Evolutionary conservation across 202 grass and related monocot genomes (phyloP), one percentile per base, ranked within the genome.

Genomic region (Hordeum pubiflorum): DNA sequence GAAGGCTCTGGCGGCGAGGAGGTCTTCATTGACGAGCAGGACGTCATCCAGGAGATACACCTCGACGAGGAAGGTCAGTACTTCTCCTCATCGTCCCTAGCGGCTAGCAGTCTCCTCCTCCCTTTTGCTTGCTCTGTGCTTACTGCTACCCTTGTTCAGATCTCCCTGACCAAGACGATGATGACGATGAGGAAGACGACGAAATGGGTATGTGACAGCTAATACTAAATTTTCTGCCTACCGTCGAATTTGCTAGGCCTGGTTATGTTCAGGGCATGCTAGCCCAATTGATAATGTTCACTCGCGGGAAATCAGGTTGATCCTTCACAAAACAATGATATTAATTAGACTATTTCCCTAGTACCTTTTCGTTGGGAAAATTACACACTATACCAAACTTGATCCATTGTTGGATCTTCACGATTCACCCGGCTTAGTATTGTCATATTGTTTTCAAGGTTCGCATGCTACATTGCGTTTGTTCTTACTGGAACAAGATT

Each of bases 1-100:
- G 81, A 84, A 46, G 82, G 86, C 22, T 85, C 82, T 13, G 87
- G 85, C 33, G 77, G 63, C 0, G 87, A 85, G 62, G 82, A 89
- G 34, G 82, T 89, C n/a, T 85, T 64, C 77, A 85, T 89, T 57
- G 80, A 85, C 15, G 77, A 89, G 71, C 82, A 85, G 87, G 87
- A 89, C 78, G 85, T 89, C 72, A 85, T 89, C 58, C 15, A 81
- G 0, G 92, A 94, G 86, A 87, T 97, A 71, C 64, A 68, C 9
- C 63, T 98, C 2, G 92, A 98, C 21, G 92, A 94, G 10, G 95
- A 98, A 94, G 92, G 95, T 81, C 74, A 54, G 41, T 9, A 41
- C 20, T 40, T 26, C 22, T 38, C n/a, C 46, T 8, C 37, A 9
- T n/a, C 29, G 23, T 67, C 9, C 37, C 20, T 65, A 34, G 26